Evolutionary conservation across 2,329 filamentous ascomycete genomes (phyloP).

Genomic region (Fusarium ambrosium): DNA sequence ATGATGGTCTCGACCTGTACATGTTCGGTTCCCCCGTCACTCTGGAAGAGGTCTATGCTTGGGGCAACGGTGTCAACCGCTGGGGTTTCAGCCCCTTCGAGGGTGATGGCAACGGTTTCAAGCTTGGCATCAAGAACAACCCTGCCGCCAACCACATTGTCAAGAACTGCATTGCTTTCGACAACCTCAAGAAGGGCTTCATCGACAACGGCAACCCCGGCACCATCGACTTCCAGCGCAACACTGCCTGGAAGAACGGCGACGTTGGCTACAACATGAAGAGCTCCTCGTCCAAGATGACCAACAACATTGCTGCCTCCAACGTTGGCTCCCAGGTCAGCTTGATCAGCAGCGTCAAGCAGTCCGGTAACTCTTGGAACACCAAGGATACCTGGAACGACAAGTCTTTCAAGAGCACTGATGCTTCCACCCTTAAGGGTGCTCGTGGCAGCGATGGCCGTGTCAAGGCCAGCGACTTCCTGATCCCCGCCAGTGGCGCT

Average conservation of each 20-base stretch:
- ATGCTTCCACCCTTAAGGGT: conserved; percentile 53
- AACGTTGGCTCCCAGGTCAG: conserved; percentile 30
- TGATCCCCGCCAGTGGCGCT: conserved; percentile 53
- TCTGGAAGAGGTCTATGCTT: conserved; percentile 59
- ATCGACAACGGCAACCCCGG: conserved; percentile 61
- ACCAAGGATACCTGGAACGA: conserved; percentile 54
- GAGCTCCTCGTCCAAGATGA: conserved; percentile 51
- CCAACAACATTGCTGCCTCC: conserved; percentile 55
- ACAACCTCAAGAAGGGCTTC: conserved; percentile 60
- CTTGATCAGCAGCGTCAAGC: conserved; percentile 28
- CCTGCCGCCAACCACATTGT: conserved; percentile 58
- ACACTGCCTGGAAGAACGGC: conserved; percentile 62
- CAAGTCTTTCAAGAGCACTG: conserved; percentile 55
- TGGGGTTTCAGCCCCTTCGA: conserved; percentile 59
- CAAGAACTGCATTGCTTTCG: conserved; percentile 60
- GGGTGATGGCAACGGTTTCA: conserved; percentile 64
- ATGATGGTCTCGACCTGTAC: conserved; percentile 56
- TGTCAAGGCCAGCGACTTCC: conserved; percentile 57
- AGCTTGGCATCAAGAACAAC: conserved; percentile 56
- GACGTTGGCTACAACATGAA: conserved; percentile 45
- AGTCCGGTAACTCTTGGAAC: conserved; percentile 60
- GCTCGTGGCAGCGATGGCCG: conserved; percentile 55
- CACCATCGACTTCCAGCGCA: conserved; percentile 54
- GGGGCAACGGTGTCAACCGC: conserved; percentile 61
- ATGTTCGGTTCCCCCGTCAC: conserved; percentile 58